phyloP scores from a whole-genome alignment of 1,284 basidiomycete genomes.

The Microbotryum saponariae region DNA sequence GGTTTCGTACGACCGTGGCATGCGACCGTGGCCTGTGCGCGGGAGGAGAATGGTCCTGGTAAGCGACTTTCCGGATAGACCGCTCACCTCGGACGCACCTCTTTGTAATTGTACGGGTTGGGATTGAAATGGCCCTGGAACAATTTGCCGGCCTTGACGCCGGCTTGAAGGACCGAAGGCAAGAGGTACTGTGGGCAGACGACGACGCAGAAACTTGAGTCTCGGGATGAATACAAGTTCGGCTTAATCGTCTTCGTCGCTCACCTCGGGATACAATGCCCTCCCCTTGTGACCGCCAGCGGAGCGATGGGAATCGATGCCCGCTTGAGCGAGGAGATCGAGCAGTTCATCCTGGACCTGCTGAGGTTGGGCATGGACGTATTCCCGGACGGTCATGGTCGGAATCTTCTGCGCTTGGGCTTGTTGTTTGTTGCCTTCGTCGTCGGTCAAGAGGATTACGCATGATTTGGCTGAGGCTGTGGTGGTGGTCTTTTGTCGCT shows the following conservation, averaged over 20 bases:
- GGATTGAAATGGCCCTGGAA: slow-evolving; percentile 93
- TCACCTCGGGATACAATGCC: slow-evolving; percentile 70
- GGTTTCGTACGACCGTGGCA: slow-evolving; percentile 67
- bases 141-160: slow-evolving; percentile 73
- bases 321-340: slow-evolving; percentile 67
- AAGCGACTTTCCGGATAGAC: neutral
- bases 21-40: slow-evolving; percentile 64
- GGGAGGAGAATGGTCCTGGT: neutral
- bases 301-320: slow-evolving; percentile 31
- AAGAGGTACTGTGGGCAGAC: slow-evolving; percentile 64
- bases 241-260: slow-evolving; percentile 18
- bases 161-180: slow-evolving; percentile 63
- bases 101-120: slow-evolving; percentile 91
- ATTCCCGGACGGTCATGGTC: slow-evolving; percentile 60
- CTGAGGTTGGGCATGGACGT: slow-evolving; percentile 61
- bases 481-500: slow-evolving; percentile 21
- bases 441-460: slow-evolving; percentile 79
- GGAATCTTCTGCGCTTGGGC: slow-evolving; percentile 63
- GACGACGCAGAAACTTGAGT: neutral
- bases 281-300: slow-evolving; percentile 45
- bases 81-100: slow-evolving; percentile 47
- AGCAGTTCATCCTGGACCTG: slow-evolving; percentile 56
- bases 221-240: neutral
- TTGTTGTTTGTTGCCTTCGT: slow-evolving; percentile 71
- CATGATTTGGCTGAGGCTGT: slow-evolving; percentile 1